A percentile compares a stretch with the other conserved stretches of the same genome.
phyloP scores from a whole-genome alignment of 106 monocot genomes.

The Dactylorhiza incarnata region DNA sequence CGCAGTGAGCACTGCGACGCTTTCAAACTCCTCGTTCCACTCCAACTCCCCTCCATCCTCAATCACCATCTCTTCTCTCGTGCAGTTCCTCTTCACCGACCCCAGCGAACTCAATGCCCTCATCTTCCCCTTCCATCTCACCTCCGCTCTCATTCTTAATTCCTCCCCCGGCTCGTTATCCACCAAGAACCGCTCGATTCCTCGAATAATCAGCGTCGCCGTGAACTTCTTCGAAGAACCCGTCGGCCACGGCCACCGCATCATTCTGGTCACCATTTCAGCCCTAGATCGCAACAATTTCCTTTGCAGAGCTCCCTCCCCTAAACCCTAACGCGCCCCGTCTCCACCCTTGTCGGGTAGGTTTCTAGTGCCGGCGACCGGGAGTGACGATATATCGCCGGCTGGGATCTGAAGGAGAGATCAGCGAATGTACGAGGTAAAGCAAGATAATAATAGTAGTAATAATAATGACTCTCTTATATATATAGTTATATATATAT shows the following conservation, averaged over 20 bases:
- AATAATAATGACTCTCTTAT: background rate
- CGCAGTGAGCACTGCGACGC: slow-evolving; percentile 30
- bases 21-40: slow-evolving; percentile 52
- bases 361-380: background rate
- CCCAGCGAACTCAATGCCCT: slow-evolving; percentile 25
- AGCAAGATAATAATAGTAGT: background rate
- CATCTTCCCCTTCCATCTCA: slow-evolving; percentile 49
- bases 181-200: slow-evolving; percentile 22
- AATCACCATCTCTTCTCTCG: slow-evolving; percentile 30
- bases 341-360: background rate
- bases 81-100: slow-evolving; percentile 41
- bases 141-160: slow-evolving; percentile 25
- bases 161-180: background rate
- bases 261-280: slow-evolving; percentile 33
- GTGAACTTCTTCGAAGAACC: slow-evolving; percentile 25
- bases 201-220: slow-evolving; percentile 26
- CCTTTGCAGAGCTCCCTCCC: background rate
- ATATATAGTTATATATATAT: background rate
- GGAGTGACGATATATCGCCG: background rate
- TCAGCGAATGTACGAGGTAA: slow-evolving; percentile 2
- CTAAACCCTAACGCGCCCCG: background rate
- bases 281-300: background rate
- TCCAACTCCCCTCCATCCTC: slow-evolving; percentile 9
- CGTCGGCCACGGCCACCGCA: slow-evolving; percentile 64
- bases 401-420: background rate